Evolutionary conservation across 495 filamentous ascomycete species (phyloP).

Genomic region (Podospora australis): DNA sequence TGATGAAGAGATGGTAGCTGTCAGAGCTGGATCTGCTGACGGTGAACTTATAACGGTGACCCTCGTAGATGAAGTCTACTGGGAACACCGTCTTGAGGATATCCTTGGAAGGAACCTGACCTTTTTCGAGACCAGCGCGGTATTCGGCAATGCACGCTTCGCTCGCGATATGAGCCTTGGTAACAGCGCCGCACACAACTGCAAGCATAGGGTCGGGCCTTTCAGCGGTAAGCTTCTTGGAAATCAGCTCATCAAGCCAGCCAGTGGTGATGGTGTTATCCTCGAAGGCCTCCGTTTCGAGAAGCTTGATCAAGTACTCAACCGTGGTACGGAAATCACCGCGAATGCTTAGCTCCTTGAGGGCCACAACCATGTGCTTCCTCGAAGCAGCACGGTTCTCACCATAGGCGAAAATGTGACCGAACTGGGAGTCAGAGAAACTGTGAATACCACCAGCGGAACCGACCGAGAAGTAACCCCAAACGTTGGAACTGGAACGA

Average conservation of each 20-base stretch:
- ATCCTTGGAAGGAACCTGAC: slow-evolving; percentile 93
- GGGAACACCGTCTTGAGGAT: slow-evolving; percentile 97
- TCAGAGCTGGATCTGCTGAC: slow-evolving; percentile 87
- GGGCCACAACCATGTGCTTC: slow-evolving; percentile 98
- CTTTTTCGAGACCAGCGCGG: slow-evolving; percentile 83
- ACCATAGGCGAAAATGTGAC: slow-evolving; percentile 98
- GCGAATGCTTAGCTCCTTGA: slow-evolving; percentile 98
- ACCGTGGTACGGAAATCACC: slow-evolving; percentile 98
- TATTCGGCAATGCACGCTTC: slow-evolving; percentile 85
- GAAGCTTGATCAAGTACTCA: slow-evolving; percentile 97
- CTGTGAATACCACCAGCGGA: slow-evolving; percentile 95
- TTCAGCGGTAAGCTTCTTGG: slow-evolving; percentile 95
- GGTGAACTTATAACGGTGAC: slow-evolving; percentile 93
- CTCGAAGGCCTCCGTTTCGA: slow-evolving; percentile 97
- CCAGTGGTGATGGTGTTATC: slow-evolving; percentile 99
- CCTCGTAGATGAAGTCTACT: slow-evolving; percentile 98
- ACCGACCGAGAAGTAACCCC: slow-evolving; percentile 99
- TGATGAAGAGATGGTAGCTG: slow-evolving; percentile 98
- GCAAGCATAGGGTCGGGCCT: slow-evolving; percentile 87
- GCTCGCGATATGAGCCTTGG: slow-evolving; percentile 89
- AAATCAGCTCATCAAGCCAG: slow-evolving; percentile 97
- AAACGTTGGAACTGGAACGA: slow-evolving; percentile 95
- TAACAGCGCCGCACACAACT: slow-evolving; percentile 88
- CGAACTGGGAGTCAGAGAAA: slow-evolving; percentile 98
- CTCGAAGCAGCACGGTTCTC: slow-evolving; percentile 92